Percentiles rank a stretch among this genome's conserved stretches.
Conservation (phyloP, 1,284 basidiomycete genomes). For the Irpex lacteus region DNA sequence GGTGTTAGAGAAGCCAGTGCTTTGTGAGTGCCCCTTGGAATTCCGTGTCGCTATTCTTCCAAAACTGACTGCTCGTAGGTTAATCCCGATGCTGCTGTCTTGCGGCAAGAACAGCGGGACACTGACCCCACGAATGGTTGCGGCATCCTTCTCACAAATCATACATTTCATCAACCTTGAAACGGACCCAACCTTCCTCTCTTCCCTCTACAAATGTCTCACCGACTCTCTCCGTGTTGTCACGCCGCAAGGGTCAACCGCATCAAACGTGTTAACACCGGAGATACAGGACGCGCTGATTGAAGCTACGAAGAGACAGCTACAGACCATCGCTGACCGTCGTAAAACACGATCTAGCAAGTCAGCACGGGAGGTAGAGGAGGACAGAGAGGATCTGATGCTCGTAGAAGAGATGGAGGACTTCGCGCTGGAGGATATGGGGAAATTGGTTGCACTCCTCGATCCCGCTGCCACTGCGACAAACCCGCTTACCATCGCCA, state of each 20-base stretch:
- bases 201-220: conserved; percentile 76
- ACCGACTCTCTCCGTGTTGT: conserved; percentile 65
- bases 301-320: conserved; percentile 67
- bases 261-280: conserved; percentile 39
- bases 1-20: conserved; percentile 79
- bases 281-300: conserved; percentile 54
- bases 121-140: conserved; percentile 68
- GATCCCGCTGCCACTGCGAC: conserved; percentile 35
- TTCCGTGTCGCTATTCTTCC: neutral
- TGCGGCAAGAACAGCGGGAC: conserved; percentile 71
- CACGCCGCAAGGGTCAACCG: conserved; percentile 38
- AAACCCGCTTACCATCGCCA: conserved; percentile 63
- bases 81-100: conserved; percentile 71
- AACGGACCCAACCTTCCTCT: conserved; percentile 70
- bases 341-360: conserved; percentile 51
- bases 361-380: conserved; percentile 37
- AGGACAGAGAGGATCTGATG: conserved; percentile 68
- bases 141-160: conserved; percentile 66
- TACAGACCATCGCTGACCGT: conserved; percentile 62
- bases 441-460: conserved; percentile 51
- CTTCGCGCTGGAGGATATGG: conserved; percentile 73
- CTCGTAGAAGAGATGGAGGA: conserved; percentile 74
- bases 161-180: conserved; percentile 66
- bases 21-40: conserved; percentile 43
- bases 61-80: conserved; percentile 36